Evolutionary conservation across 163 green algal species (phyloP), one percentile per base, ranked within the genome.

Genomic region (Chlamydomonas reinhardtii): DNA sequence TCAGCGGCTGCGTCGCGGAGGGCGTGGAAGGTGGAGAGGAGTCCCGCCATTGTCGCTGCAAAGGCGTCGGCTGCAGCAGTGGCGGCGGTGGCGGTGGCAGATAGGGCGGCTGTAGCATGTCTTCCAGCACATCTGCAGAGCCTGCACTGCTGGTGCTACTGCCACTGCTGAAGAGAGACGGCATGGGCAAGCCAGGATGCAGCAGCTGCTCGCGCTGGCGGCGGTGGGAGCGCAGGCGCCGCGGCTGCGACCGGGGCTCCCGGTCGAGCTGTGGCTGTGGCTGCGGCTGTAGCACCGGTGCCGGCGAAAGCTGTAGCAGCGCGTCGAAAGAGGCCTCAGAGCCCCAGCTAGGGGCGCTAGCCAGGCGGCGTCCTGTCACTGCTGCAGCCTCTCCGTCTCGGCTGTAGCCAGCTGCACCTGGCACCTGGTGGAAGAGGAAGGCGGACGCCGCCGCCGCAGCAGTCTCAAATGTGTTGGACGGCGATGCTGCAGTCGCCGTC

Each of bases 281-380:
- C 4, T 25, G 8, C 20, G 9, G 64, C 64, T 34, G 64, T 11
- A 27, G 64, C 64, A 11, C 29, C 64, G 29, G 29, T 22, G 29
- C 64, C 29, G 71, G 12, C 37, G 37, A 37, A 14, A 29, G 71
- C 37, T 37, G 37, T 20, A 61, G 37, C 22, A 22, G 37, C 24
- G 12, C 15, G 2, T 83, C 76, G 19, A 83, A 35, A 11, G 76
- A 83, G 27, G 35, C 62, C n/a, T 11, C n/a, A 0, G 76, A 83
- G 62, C 76, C 76, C 76, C 76, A 83, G 25, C 76, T 82, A 3
- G 31, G 52, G 14, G 48, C 74, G 31, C 54, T 72, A 0, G 61
- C 35, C 25, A 74, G 62, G 59, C 59, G 59, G 48, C 48, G 48
- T 1, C 48, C 48, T 17, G 12, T 56, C 48, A 56, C 11, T 56